These are phyloP conservation scores for Colletotrichum nymphaeae DNA, from an alignment of 2,329 filamentous ascomycete species.

Conservation along the genomic window DNA sequence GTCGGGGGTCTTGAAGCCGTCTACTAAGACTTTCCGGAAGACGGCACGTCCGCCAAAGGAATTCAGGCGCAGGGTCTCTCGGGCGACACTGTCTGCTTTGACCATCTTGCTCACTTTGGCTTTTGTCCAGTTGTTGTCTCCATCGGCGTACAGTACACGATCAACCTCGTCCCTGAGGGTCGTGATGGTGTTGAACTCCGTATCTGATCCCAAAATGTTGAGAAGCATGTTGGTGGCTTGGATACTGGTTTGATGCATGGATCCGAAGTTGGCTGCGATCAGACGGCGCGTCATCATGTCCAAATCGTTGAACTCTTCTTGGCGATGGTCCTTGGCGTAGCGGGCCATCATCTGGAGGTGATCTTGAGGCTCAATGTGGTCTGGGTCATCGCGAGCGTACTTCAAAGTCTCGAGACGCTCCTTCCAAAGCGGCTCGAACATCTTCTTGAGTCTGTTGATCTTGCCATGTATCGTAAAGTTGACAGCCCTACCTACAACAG, in stretches of 20 bases:
- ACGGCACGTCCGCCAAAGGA: constrained; percentile 43
- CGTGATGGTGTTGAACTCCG: constrained; percentile 49
- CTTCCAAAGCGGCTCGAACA: constrained; percentile 40
- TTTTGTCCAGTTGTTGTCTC: constrained; percentile 51
- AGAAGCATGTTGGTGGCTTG: constrained; percentile 53
- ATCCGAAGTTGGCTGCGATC: constrained; percentile 47
- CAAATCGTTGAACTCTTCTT: constrained; percentile 46
- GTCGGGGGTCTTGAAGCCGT: constrained; percentile 45
- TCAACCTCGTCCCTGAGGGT: constrained; percentile 51
- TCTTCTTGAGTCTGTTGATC: constrained; percentile 42
- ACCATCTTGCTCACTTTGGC: constrained; percentile 49
- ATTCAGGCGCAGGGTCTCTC: constrained; percentile 55
- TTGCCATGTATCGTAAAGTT: constrained; percentile 38
- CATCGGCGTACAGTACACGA: constrained; percentile 42
- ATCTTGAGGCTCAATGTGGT: constrained; percentile 47
- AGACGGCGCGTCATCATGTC: constrained; percentile 46
- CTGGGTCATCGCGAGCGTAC: constrained; percentile 23
- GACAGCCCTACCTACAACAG: constrained; percentile 44
- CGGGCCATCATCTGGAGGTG: constrained; percentile 55
- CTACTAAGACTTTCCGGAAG: constrained; percentile 44
- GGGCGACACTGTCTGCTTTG: constrained; percentile 52
- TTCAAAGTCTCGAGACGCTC: constrained; percentile 41
- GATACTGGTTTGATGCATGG: constrained; percentile 54
- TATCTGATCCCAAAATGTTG: constrained; percentile 49
- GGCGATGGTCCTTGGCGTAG: constrained; percentile 51